Evolutionary conservation across 2,329 filamentous ascomycete species (phyloP).

Genomic region (Cladophialophora psammophila): DNA sequence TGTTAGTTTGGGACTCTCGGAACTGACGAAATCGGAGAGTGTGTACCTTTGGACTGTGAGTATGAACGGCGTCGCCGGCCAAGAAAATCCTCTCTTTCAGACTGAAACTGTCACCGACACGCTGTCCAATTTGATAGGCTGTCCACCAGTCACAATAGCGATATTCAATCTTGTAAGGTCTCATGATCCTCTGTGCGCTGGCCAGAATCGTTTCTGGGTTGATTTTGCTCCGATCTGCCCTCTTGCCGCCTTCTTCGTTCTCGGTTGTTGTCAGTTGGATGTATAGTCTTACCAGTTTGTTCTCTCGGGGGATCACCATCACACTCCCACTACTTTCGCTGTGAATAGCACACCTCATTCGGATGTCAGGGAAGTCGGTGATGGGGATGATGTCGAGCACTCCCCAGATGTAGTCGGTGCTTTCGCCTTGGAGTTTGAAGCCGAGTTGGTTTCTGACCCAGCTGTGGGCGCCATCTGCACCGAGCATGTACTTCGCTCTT

Average conservation of each 20-base stretch:
- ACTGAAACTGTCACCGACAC: conserved; percentile 66
- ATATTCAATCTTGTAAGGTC: conserved; percentile 71
- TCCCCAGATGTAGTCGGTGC: conserved; percentile 55
- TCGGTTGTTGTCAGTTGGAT: conserved; percentile 37
- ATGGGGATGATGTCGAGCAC: conserved; percentile 61
- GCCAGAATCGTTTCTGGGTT: conserved; percentile 69
- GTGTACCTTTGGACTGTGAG: conserved; percentile 45
- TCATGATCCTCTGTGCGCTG: conserved; percentile 69
- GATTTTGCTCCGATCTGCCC: conserved; percentile 64
- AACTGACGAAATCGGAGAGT: background rate
- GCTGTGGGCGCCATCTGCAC: conserved; percentile 72
- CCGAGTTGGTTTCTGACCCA: conserved; percentile 69
- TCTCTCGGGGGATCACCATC: conserved; percentile 71
- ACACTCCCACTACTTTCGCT: conserved; percentile 63
- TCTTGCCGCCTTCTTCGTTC: conserved; percentile 42
- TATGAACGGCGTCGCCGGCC: conserved; percentile 70
- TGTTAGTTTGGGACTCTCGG: background rate
- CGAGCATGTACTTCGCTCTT: conserved; percentile 60
- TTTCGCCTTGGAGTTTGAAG: conserved; percentile 64
- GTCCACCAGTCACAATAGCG: conserved; percentile 72
- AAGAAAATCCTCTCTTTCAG: conserved; percentile 69
- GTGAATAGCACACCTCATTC: conserved; percentile 66
- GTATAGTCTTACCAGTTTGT: conserved; percentile 65
- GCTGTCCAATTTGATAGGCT: conserved; percentile 72
- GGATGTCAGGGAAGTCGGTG: conserved; percentile 67